Conservation (phyloP, 2,329 filamentous ascomycete genomes). For the Biscogniauxia mediterranea region DNA sequence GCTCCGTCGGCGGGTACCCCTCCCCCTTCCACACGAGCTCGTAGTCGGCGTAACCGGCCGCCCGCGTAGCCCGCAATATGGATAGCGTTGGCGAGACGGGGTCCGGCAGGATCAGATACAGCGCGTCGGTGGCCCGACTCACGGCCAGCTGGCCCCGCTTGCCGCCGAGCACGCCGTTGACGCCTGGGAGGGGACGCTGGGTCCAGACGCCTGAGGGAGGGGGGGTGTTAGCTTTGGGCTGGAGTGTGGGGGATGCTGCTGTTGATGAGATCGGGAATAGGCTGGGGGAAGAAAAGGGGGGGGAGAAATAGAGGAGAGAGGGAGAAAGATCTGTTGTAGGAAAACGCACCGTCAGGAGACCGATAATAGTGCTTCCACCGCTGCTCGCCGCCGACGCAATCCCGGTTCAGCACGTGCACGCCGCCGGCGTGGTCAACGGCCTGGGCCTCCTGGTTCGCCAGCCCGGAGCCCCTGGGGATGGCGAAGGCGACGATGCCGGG, state of each 20-base stretch:
- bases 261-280: background rate
- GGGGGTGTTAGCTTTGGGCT: background rate
- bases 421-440: constrained; percentile 43
- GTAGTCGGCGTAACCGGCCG: constrained; percentile 32
- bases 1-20: constrained; percentile 38
- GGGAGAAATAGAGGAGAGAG: background rate
- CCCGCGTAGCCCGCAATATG: constrained; percentile 33
- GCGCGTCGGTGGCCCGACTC: constrained; percentile 31
- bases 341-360: constrained; percentile 30
- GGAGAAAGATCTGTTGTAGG: background rate
- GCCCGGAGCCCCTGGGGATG: constrained; percentile 44
- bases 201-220: constrained; percentile 32
- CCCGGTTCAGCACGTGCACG: constrained; percentile 49
- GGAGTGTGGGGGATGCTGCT: background rate
- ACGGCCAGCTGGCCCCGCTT: constrained; percentile 39
- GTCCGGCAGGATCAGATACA: constrained; percentile 39
- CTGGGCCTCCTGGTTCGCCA: constrained; percentile 52
- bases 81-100: constrained; percentile 27
- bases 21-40: constrained; percentile 36
- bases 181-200: constrained; percentile 31
- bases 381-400: constrained; percentile 32
- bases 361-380: constrained; percentile 42
- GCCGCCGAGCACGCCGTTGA: constrained; percentile 30
- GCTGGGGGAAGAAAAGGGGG: no score
- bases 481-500: constrained; percentile 42